Conservation (phyloP, 805 yeast species). For the Wickerhamiella hasegawae region DNA sequence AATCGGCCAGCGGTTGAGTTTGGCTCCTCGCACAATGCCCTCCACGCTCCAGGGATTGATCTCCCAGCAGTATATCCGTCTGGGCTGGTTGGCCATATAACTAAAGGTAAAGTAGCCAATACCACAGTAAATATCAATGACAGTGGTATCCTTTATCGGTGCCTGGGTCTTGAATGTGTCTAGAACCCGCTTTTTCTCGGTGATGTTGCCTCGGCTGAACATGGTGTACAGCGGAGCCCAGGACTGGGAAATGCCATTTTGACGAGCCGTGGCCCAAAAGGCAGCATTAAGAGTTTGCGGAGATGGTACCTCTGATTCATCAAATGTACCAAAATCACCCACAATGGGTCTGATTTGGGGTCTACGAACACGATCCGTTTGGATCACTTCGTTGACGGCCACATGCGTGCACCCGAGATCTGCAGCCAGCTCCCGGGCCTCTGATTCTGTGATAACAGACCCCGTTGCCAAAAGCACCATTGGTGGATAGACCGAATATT, state of each 20-base stretch:
- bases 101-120: conserved; percentile 72
- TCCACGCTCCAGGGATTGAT: conserved; percentile 71
- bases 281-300: conserved; percentile 31
- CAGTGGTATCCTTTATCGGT: conserved; percentile 25
- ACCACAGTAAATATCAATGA: conserved; percentile 66
- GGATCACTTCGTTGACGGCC: conserved; percentile 58
- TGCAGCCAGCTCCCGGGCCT: conserved; percentile 9
- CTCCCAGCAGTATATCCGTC: conserved; percentile 57
- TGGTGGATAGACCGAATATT: conserved; percentile 51
- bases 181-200: conserved; percentile 57
- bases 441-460: conserved; percentile 25
- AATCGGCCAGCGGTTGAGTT: conserved; percentile 27
- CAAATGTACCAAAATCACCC: conserved; percentile 45
- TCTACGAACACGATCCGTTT: conserved; percentile 40
- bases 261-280: conserved; percentile 57
- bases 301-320: conserved; percentile 23
- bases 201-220: conserved; percentile 79
- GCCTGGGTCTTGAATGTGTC: conserved; percentile 11
- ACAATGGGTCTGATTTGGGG: conserved; percentile 47
- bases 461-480: conserved; percentile 39
- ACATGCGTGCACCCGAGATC: conserved; percentile 34
- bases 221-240: conserved; percentile 81
- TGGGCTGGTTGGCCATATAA: conserved; percentile 41
- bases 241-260: conserved; percentile 58
- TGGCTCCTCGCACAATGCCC: conserved; percentile 46